Base-by-base conservation (phyloP, 257 asterid genomes). In the Phtheirospermum japonicum region DNA sequence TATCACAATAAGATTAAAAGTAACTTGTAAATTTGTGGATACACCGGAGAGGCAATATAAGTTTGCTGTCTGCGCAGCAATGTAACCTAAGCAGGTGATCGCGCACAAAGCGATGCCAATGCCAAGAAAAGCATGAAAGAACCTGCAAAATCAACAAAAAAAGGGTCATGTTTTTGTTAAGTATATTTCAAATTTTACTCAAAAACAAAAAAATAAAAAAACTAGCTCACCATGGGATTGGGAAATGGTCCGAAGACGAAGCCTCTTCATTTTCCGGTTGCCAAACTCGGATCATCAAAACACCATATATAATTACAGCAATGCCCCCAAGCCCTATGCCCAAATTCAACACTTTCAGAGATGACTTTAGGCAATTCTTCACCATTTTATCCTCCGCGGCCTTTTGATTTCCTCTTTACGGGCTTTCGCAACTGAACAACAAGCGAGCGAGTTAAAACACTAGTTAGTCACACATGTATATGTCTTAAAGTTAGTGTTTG, bases 41-140 rank as follows among this genome's bases (percentile, higher is more conserved):
- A 85, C 89, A 58, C 66, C 66, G 37, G 78, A 66, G 57, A 85
- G 80, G 76, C 84, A 80, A 50, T 11, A 59, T 4, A 34, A 5
- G 13, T 80, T 80, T n/a, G 81, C 72, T 8, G 84, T 68, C 32
- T 26, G 19, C 6, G 89, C 82, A 56, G 89, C 89, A 63, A 80
- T 20, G 64, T 82, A 83, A 13, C 94, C 94, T 49, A 85, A 72
- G 73, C 67, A 76, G 23, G 89, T 65, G 71, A 73, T 61, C 62
- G 80, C 94, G 49, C 82, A 82, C 71, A 82, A 64, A 43, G 76
- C 76, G 6, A 76, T 69, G 5, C 94, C 94, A 61, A 80, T 69
- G 9, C 78, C 80, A 64, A 82, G 75, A 63, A 80, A 77, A 28
- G 79, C 87, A 66, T 78, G 87, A 66, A 80, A 74, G 18, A 74